These are phyloP conservation scores for Dentipellis sp. DNA, from an alignment of 768 basidiomycete genomes.

Conservation along the genomic window DNA sequence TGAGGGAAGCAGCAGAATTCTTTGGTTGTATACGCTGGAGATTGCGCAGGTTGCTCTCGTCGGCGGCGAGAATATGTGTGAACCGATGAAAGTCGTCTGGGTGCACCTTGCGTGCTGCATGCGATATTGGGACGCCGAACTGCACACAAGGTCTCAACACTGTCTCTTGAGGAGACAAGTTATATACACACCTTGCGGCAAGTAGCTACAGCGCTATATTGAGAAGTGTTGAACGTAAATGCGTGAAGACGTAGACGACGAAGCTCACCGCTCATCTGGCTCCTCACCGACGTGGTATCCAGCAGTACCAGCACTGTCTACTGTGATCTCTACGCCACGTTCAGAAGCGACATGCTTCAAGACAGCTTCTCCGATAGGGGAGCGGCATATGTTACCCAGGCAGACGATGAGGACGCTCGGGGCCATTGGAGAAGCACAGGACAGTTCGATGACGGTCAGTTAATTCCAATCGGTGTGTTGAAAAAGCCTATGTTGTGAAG, in stretches of 20 bases:
- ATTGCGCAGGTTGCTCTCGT: slow-evolving; percentile 62
- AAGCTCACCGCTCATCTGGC: slow-evolving; percentile 66
- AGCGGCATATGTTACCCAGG: slow-evolving; percentile 81
- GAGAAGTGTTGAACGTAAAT: neutral
- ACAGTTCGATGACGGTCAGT: neutral
- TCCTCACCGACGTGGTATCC: slow-evolving; percentile 78
- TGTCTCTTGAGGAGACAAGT: neutral
- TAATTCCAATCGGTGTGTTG: too few species aligned
- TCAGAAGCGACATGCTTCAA: slow-evolving; percentile 57
- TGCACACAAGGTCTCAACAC: slow-evolving; percentile 19
- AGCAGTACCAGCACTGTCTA: slow-evolving; percentile 82
- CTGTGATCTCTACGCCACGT: slow-evolving; percentile 55
- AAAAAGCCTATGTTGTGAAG: too few species aligned
- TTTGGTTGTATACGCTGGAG: slow-evolving; percentile 41
- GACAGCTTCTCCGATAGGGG: slow-evolving; percentile 90
- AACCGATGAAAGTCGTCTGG: slow-evolving; percentile 63
- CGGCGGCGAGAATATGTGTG: slow-evolving; percentile 82
- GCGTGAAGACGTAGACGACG: neutral
- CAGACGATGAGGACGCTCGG: slow-evolving; percentile 65
- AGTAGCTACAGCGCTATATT: slow-evolving; percentile 50
- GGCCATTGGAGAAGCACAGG: slow-evolving; percentile 8
- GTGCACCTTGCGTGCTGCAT: slow-evolving; percentile 55
- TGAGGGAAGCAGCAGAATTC: slow-evolving; percentile 51
- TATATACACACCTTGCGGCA: slow-evolving; percentile 51
- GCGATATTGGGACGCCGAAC: slow-evolving; percentile 66